Base-by-base conservation (phyloP, 345 rosid genomes). In the Viola odorata region DNA sequence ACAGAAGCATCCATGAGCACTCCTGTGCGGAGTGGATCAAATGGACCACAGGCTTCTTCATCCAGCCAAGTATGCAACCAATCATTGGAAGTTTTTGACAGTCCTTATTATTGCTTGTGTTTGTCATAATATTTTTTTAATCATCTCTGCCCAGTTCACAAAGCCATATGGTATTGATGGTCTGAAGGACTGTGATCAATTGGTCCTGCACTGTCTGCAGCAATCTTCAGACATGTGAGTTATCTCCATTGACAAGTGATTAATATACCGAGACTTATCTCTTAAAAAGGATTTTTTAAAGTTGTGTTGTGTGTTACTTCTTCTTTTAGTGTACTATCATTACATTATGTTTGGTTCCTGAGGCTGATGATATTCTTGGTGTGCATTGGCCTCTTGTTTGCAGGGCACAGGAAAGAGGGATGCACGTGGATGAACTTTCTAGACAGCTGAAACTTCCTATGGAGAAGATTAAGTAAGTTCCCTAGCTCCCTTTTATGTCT, bases 391-490 rank as follows among this genome's bases (percentile, higher is more conserved):
- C 47, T 54, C 17, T 41, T 72, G 56, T 61, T 61, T 75, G 69
- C 83, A 91, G 98, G 53, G 87, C 74, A 16, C 78, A 76, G 61
- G 91, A 91, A 70, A 87, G 83, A 68, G 96, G 96, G 8, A 70
- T 89, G 48, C 99, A 89, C 70, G 42, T 87, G 37, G 83, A 86
- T 73, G 97, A 94, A 78, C 77, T 94, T 49, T 75, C 84, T 32
- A 76, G 75, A 63, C 86, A 83, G 57, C 75, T 94, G 78, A 89
- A 87, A 77, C 79, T 87, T 68, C 85, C 99, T 6, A 64, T 72
- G 50, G 75, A 81, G 75, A 92, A 87, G 82, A 81, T 92, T 69
- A 84, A 73, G 99, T 94, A 89, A n/a, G 39, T 49, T 70, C 63
- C 62, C 50, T n/a, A n/a, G n/a, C 38, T 41, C 56, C 50, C 10